A percentile compares a stretch with the other conserved stretches of the same genome.
phyloP scores from a whole-genome alignment of 352 stramenopile species.

The Pythium vanterpoolii region DNA sequence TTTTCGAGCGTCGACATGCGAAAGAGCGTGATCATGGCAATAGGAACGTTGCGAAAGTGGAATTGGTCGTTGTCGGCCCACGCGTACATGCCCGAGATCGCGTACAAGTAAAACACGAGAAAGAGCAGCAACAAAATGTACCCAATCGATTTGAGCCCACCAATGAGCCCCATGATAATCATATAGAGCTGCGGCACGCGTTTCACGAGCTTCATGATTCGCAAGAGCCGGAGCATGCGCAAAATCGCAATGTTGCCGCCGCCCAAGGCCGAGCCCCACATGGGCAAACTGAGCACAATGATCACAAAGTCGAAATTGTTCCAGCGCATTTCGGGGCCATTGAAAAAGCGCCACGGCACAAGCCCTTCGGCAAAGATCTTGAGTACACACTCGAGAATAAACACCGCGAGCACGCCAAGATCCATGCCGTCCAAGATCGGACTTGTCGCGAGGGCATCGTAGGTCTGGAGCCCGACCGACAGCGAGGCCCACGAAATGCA shows the following conservation, averaged over 20 bases:
- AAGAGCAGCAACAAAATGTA: conserved; percentile 88
- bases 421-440: conserved; percentile 60
- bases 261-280: conserved; percentile 53
- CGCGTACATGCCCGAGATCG: conserved; percentile 89
- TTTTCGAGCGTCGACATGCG: conserved; percentile 82
- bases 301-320: conserved; percentile 86
- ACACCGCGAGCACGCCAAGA: conserved; percentile 58
- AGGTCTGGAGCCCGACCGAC: conserved; percentile 81
- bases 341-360: conserved; percentile 73
- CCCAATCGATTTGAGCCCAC: conserved; percentile 84
- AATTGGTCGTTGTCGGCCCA: conserved; percentile 87
- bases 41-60: conserved; percentile 73
- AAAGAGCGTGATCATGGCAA: conserved; percentile 85
- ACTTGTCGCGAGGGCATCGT: conserved; percentile 41
- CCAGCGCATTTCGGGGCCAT: conserved; percentile 68
- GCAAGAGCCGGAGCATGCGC: conserved; percentile 81
- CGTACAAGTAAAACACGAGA: conserved; percentile 89
- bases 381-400: conserved; percentile 69
- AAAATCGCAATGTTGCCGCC: conserved; percentile 80
- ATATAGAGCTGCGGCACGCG: conserved; percentile 88
- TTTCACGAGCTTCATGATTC: conserved; percentile 91
- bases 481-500: conserved; percentile 79
- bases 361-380: conserved; percentile 82
- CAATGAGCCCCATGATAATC: conserved; percentile 89
- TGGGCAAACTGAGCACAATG: conserved; percentile 71